Evolutionary conservation across 2,329 filamentous ascomycete species (phyloP), one percentile per base, ranked within the genome.

Genomic region (Penicillium vulpinum): DNA sequence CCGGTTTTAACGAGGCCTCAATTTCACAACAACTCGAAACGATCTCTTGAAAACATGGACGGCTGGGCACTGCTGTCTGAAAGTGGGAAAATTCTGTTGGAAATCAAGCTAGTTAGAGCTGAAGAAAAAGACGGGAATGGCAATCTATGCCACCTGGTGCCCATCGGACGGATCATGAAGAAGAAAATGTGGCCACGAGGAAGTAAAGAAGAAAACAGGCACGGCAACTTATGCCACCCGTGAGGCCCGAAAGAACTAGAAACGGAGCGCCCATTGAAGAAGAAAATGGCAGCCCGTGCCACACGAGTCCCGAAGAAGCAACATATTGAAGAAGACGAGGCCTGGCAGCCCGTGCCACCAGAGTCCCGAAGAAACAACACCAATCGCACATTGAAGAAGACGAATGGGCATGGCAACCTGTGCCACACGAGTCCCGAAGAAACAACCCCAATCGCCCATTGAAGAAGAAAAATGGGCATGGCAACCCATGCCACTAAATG

Each of bases 1-100:
- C 1, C 29, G 51, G 51, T 47, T 53, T 53, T 53, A 31, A 53
- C 7, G 41, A 53, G 41, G 41, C 41, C 41, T 39, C 51, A n/a
- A 11, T 28, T 15, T 8, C n/a, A 18, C 18, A n/a, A 26, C 10
- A 21, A 36, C 18, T 15, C 31, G 31, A 22, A 21, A 13, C 26
- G 16, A 33, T 45, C 2, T 24, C 7, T 38, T 18, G 15, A 13
- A 11, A n/a, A 21, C 1, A 38, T 38, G 18, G 26, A 18, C 38
- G 28, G 38, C 36, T 33, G n/a, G 11, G 3, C 28, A 26, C 35
- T 43, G 38, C 38, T 21, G 36, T 31, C 18, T n/a, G 18, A 18
- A 15, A 15, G 29, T 39, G 18, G 18, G 7, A 13, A 11, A 6
- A 4, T 5, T n/a, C 5, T 18, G 4, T 4, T 22, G n/a, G 43